Evolutionary conservation across 148 eudicot genomes (phyloP), one percentile per base, ranked within the genome.

Genomic region (Bassia scoparia): DNA sequence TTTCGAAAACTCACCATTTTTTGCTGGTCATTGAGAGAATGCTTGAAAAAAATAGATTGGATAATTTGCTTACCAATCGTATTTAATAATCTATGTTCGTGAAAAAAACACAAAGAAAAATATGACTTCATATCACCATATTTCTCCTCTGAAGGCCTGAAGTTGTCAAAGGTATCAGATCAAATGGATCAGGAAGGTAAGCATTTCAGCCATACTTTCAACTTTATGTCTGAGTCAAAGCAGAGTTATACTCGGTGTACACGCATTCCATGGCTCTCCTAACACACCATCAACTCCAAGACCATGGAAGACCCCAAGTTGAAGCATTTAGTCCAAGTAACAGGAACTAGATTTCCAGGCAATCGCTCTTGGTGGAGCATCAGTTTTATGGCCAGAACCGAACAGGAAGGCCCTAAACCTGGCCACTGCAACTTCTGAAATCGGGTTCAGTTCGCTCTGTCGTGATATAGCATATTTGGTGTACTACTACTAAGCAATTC

Each of bases 381-480:
- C 82, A 34, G 79, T 67, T 50, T 84, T 49, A 95, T n/a, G 90
- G 46, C 61, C 77, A 38, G 93, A 86, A 74, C 98, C n/a, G n/a
- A 35, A 81, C 83, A 62, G 91, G 84, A 55, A 80, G n/a, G 84
- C 75, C 97, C 98, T 34, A 95, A 74, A 76, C 82, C n/a, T 76
- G 69, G 93, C 89, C 65, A 72, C 78, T 61, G 69, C 67, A n/a
- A n/a, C 73, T 56, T 65, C 83, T 6, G 48, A 72, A 78, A 80
- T 69, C n/a, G 79, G 50, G 3, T 79, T 77, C 43, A 88, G 71
- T 72, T 87, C 77, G n/a, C n/a, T n/a, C n/a, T n/a, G 67, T 85
- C 78, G 82, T 68, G 68, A 78, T 70, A 68, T 80, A 58, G 79
- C 80, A 64, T 89, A 69, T 29, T 86, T n/a, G 54, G 53, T 86